Evolutionary conservation across 371 early-diverging fungal genomes (phyloP), one percentile per base, ranked within the genome.

Genomic region (Saksenaea vasiformis): DNA sequence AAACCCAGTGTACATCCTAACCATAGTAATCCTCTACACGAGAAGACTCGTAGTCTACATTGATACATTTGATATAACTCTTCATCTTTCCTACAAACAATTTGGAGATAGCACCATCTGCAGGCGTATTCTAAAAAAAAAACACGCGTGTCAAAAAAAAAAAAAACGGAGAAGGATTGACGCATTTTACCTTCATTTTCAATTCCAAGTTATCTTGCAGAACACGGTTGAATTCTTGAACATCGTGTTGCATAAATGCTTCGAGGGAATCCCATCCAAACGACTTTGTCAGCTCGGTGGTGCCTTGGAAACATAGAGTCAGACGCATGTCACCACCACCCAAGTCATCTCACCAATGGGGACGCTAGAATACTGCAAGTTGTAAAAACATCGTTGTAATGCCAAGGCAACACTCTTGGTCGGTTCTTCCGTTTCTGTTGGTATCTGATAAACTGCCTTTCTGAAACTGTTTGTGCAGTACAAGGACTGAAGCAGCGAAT

Each of bases 251-350:
- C 88, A 90, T 90, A 71, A 97, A 98, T 14, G 95, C 87, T 54
- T 97, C 98, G 55, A 88, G 62, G 3, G 95, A 89, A 73, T 95
- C 93, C 98, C 98, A 98, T 5, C 98, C 98, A 85, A 98, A 98
- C 1, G 95, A 94, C 71, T 88, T 90, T 36, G 98, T 98, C 62
- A 98, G 75, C 71, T 97, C 98, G 5, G 86, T 93, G 2, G 98
- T 98, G n/a, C 87, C 89, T 71, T 35, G 5, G 8, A 35, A 17
- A 34, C 19, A 15, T 38, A 17, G 17, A 22, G 39, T 69, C 27
- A 66, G 55, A 36, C 15, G 2, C 47, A 19, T n/a, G n/a, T n/a
- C 39, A 31, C 19, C 26, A 63, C 13, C 17, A 47, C 1, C 2
- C n/a, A n/a, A 8, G n/a, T 11, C 24, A 44, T 22, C 67, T 59